Evolutionary conservation across 2,329 filamentous ascomycete species (phyloP).

Genomic region (Pseudogymnoascus sp.): DNA sequence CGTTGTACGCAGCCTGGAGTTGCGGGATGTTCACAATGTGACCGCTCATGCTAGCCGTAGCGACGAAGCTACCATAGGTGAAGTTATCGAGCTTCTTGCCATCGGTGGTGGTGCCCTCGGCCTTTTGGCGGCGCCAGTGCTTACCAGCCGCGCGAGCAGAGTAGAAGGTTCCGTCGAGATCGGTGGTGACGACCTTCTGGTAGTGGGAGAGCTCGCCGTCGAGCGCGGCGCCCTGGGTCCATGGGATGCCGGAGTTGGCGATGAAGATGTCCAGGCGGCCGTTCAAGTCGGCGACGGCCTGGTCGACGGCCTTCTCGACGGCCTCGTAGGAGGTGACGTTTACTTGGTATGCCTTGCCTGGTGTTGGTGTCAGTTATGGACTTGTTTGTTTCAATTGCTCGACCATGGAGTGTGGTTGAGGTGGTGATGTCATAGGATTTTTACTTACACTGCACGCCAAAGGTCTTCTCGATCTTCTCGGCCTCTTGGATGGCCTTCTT

Average conservation of each 20-base stretch:
- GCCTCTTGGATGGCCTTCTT: slow-evolving; percentile 55
- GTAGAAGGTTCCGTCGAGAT: slow-evolving; percentile 73
- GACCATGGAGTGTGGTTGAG: neutral
- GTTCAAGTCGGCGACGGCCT: slow-evolving; percentile 59
- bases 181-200: slow-evolving; percentile 60
- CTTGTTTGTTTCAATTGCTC: slow-evolving; percentile 10
- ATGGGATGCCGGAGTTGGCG: slow-evolving; percentile 70
- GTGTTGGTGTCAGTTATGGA: slow-evolving; percentile 11
- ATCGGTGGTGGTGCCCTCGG: slow-evolving; percentile 55
- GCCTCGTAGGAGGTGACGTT: slow-evolving; percentile 49
- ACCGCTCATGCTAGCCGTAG: slow-evolving; percentile 71
- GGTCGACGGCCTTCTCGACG: slow-evolving; percentile 44
- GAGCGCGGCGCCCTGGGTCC: slow-evolving; percentile 61
- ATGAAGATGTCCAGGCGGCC: slow-evolving; percentile 71
- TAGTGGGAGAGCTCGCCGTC: slow-evolving; percentile 59
- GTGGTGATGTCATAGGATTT: neutral
- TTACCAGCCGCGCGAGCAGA: slow-evolving; percentile 63
- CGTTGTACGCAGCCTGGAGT: slow-evolving; percentile 66
- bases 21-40: slow-evolving; percentile 74
- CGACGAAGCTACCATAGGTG: slow-evolving; percentile 63
- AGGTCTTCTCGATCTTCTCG: slow-evolving; percentile 55
- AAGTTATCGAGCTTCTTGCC: slow-evolving; percentile 56
- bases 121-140: slow-evolving; percentile 64
- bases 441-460: slow-evolving; percentile 58
- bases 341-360: slow-evolving; percentile 56